Base-by-base conservation (phyloP, 305 asterid species). In the Fraxinus nigra region DNA sequence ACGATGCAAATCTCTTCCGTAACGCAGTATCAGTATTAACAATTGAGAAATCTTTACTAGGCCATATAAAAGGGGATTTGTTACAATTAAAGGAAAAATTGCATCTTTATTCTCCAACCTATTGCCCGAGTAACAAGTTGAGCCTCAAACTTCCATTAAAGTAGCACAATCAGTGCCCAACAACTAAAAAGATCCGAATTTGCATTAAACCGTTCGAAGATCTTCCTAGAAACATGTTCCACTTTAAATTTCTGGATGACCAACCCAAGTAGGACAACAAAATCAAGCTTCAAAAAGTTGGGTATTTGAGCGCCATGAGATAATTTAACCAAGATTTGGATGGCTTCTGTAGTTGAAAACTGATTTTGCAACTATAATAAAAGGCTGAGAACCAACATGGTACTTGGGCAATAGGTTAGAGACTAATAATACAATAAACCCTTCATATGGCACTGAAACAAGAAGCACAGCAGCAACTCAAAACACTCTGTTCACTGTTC, bases 381-480 rank as follows among this genome's bases (percentile, higher is more conserved):
- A 67, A 67, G 74, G 34, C 16, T 67, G 74, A 67, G 34, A 32
- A 26, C 37, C 20, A 28, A 59, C 28, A 2, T 20, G 30, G 14
- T 59, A 20, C 28, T 20, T 20, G 69, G 69, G 30, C 14, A 59
- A 26, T 10, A 67, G 37, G 35, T 11, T 9, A 67, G 35, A 67
- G 37, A 67, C 69, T 59, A 59, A 59, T 59, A 20, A 59, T 59
- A 59, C 69, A 59, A 59, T 59, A 18, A 59, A 59, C 14, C 69
- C 30, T 59, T 59, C 69, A 7, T 7, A 59, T 20, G 65, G 65
- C 24, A 18, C 8, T n/a, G 28, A 59, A 59, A 59, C 72, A 34
- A 75, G 11, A 78, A n/a, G 77, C 81, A 46, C 76, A 48, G 28
- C 24, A 30, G 35, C n/a, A 51, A 34, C 79, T 70, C 75, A 59